These are phyloP conservation scores for Harringtonia aguacate DNA, from an alignment of 2,329 filamentous ascomycete genomes.

Conservation along the genomic window DNA sequence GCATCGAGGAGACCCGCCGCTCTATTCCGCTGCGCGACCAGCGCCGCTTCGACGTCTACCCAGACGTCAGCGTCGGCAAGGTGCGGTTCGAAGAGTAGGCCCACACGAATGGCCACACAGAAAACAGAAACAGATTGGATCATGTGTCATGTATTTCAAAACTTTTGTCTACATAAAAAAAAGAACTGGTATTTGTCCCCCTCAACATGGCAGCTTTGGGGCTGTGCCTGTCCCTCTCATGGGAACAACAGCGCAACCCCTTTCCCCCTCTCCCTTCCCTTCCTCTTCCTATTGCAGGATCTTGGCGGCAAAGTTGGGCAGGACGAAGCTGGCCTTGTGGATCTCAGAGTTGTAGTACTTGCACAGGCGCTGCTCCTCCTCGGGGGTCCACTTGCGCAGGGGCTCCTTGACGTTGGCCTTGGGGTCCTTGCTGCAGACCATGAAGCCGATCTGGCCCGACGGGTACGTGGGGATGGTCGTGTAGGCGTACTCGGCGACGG, in stretches of 20 bases:
- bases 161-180: too few species aligned
- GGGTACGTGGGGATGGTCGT: slow-evolving; percentile 99
- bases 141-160: too few species aligned
- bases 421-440: slow-evolving; percentile 97
- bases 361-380: slow-evolving; percentile 90
- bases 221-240: too few species aligned
- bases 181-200: too few species aligned
- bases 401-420: slow-evolving; percentile 76
- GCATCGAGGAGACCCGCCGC: slow-evolving; percentile 65
- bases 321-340: slow-evolving; percentile 85
- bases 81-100: slow-evolving; percentile 13
- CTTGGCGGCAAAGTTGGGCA: slow-evolving; percentile 89
- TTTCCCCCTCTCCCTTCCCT: too few species aligned
- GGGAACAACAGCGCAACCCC: too few species aligned
- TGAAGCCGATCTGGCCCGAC: slow-evolving; percentile 98
- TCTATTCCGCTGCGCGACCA: slow-evolving; percentile 78
- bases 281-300: slow-evolving; percentile 52
- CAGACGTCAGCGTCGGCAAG: slow-evolving; percentile 65
- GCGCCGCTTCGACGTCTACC: slow-evolving; percentile 89
- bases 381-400: slow-evolving; percentile 65
- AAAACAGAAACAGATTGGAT: too few species aligned
- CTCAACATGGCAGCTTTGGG: too few species aligned
- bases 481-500: slow-evolving; percentile 95
- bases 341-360: slow-evolving; percentile 97
- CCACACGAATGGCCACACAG: too few species aligned